Base-by-base conservation (phyloP, 116 monocot species). In the Phalaenopsis hybrid region DNA sequence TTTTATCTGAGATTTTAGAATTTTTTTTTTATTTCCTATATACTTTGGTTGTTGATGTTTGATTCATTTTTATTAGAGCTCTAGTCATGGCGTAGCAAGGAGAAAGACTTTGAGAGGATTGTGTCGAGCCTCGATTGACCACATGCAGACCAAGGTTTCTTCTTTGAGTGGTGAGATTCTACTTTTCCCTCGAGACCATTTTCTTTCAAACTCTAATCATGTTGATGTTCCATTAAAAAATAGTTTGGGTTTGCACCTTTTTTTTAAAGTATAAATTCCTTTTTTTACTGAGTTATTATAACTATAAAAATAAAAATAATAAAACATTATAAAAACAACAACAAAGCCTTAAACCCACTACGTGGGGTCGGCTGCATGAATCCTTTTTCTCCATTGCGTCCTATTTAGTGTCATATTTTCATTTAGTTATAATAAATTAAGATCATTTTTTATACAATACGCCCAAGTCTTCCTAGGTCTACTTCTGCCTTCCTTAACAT, bases 31-130 rank as follows among this genome's bases (percentile, higher is more conserved):
- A 25, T 58, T 17, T 58, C 20, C 1, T 65, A 65, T 23, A 65
- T 65, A 65, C 20, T 65, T 21, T 21, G 65, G 25, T 25, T 5
- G 25, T 65, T 65, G 65, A n/a, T 65, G 9, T 65, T 65, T 8
- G 65, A 65, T 65, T 65, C 65, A 65, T 65, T 65, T 65, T 65
- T 65, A 65, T 65, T 65, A 65, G 65, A 23, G 65, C 65, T 65
- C 2, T 4, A 9, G 65, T 65, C n/a, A 25, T 65, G 2, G 65
- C 25, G 8, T 65, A 65, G 23, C 65, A 65, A 65, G 65, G 21
- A 65, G 65, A 65, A 65, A 65, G 65, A 8, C 65, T 65, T 25
- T 23, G 1, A 65, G 65, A 65, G 23, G 65, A 25, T n/a, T 65
- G 61, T 5, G n/a, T 23, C 65, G 2, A n/a, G 25, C 25, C 8